phyloP scores from a whole-genome alignment of 305 asterid species.

The Ajuga reptans region DNA sequence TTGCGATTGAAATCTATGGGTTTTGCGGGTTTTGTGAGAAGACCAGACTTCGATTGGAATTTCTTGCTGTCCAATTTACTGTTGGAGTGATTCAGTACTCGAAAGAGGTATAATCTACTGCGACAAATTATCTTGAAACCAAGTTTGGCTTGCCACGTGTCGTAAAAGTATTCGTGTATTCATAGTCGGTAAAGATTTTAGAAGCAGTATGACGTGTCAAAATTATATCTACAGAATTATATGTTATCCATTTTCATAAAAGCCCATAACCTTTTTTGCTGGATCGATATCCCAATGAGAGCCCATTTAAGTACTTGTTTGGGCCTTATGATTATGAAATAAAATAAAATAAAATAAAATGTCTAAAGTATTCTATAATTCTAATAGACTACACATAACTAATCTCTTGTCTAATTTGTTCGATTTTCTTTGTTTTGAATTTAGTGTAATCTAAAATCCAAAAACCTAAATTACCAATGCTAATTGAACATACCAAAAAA shows the following conservation, averaged over 20 bases:
- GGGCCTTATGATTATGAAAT: no score
- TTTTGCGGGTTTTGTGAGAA: neutral
- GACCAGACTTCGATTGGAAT: neutral
- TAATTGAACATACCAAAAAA: no score
- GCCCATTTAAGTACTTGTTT: neutral
- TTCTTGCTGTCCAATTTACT: constrained; percentile 18
- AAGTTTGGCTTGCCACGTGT: neutral
- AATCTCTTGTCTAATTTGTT: no score
- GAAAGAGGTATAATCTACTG: constrained; percentile 1
- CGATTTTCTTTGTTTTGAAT: no score
- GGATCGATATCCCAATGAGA: neutral
- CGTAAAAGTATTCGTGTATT: neutral
- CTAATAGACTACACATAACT: no score
- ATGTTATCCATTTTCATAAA: neutral
- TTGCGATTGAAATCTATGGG: neutral
- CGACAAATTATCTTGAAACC: neutral
- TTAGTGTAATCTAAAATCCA: no score
- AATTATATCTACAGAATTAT: neutral
- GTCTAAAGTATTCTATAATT: no score
- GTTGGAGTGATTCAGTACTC: neutral
- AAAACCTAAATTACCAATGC: no score
- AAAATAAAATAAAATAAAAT: no score
- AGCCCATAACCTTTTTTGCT: neutral
- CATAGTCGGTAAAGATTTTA: no score
- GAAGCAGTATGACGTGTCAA: neutral